These are phyloP conservation scores for Crithidia mellificae DNA, from an alignment of 208 protist species.

Conservation along the genomic window DNA sequence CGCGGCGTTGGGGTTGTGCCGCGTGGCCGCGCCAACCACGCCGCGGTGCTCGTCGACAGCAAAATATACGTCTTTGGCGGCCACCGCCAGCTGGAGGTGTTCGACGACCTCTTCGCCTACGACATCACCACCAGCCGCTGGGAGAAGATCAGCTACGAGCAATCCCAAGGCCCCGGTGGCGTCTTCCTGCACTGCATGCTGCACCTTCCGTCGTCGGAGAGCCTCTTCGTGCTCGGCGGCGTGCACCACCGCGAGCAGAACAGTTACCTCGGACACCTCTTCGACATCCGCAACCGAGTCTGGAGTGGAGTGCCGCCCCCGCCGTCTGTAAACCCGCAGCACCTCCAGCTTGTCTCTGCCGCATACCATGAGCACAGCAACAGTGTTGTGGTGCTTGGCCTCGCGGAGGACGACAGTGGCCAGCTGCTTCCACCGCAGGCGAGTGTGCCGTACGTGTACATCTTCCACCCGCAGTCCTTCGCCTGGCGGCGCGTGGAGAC, in stretches of 20 bases:
- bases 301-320: constrained; percentile 85
- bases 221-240: constrained; percentile 83
- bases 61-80: constrained; percentile 87
- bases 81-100: constrained; percentile 70
- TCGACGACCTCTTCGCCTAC: constrained; percentile 80
- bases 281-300: constrained; percentile 76
- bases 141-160: constrained; percentile 77
- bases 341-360: constrained; percentile 73
- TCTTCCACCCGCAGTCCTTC: constrained; percentile 72
- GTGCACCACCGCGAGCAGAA: constrained; percentile 87
- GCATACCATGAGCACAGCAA: constrained; percentile 42
- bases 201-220: constrained; percentile 55
- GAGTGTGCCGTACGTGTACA: constrained; percentile 48
- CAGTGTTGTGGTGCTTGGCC: constrained; percentile 68
- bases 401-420: constrained; percentile 36
- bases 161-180: constrained; percentile 66
- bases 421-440: neutral
- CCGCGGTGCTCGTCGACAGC: constrained; percentile 56
- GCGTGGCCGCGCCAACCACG: constrained; percentile 76
- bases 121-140: constrained; percentile 63
- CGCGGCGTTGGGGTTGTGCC: constrained; percentile 76
- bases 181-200: constrained; percentile 83
- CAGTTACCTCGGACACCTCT: constrained; percentile 77
- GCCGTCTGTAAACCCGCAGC: constrained; percentile 56
- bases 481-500: constrained; percentile 76